A percentile compares a stretch with the other conserved stretches of the same genome.
Conservation (phyloP, 768 basidiomycete species). For the Daedaleopsis sinensis region DNA sequence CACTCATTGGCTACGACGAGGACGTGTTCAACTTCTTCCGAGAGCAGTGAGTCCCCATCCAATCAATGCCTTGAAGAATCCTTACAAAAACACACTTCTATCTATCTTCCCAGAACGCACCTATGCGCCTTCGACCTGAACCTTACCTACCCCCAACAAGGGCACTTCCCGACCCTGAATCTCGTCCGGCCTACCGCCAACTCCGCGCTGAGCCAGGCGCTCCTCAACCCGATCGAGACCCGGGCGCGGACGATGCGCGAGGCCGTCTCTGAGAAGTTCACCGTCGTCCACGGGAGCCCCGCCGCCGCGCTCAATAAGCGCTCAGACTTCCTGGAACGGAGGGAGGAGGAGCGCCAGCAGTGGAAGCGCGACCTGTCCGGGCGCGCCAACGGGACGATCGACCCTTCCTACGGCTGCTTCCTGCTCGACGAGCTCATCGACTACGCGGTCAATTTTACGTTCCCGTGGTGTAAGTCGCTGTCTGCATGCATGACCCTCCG, state of each 20-base stretch:
- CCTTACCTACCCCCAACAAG: slow-evolving; percentile 67
- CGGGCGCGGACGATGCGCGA: slow-evolving; percentile 12
- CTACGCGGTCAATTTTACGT: slow-evolving; percentile 72
- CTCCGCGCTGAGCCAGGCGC: slow-evolving; percentile 6
- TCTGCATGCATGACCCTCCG: background rate
- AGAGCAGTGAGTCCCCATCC: slow-evolving; percentile 52
- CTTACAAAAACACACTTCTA: slow-evolving; percentile 40
- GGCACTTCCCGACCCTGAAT: slow-evolving; percentile 46
- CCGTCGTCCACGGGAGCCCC: background rate
- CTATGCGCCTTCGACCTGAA: slow-evolving; percentile 70
- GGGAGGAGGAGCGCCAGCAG: slow-evolving; percentile 28
- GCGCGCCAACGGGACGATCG: slow-evolving; percentile 53
- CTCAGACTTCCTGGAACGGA: slow-evolving; percentile 21
- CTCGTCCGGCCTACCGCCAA: slow-evolving; percentile 9
- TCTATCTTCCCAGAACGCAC: slow-evolving; percentile 42
- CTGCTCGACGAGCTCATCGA: slow-evolving; percentile 66
- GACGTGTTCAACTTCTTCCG: slow-evolving; percentile 69
- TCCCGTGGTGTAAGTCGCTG: slow-evolving; percentile 47
- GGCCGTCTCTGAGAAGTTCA: slow-evolving; percentile 14
- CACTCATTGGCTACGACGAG: slow-evolving; percentile 70
- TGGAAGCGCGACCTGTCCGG: slow-evolving; percentile 54
- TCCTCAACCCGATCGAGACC: slow-evolving; percentile 8
- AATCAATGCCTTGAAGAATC: background rate
- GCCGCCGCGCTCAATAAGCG: background rate
- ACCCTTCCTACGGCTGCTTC: slow-evolving; percentile 47